phyloP scores from a whole-genome alignment of 345 rosid genomes.

The sweet orange (Citrus sinensis) region DNA sequence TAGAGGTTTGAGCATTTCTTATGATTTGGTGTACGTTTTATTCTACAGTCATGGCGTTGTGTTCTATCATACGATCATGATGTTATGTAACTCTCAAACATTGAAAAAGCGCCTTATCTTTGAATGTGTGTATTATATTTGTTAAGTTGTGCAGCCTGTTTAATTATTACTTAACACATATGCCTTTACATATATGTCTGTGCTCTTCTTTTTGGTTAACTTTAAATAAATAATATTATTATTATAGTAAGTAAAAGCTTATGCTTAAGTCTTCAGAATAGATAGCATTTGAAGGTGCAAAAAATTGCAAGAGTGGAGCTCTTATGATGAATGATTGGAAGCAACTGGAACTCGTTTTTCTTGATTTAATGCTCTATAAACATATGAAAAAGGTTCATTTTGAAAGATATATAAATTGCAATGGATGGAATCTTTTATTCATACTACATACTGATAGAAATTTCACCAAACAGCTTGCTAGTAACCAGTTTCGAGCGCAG shows the following conservation, averaged over 20 bases:
- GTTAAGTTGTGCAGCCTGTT: neutral
- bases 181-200: too few species aligned
- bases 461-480: neutral
- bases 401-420: neutral
- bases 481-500: neutral
- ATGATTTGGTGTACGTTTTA: neutral
- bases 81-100: neutral
- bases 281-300: neutral
- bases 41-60: neutral
- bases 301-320: neutral
- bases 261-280: neutral
- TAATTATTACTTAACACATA: neutral
- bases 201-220: neutral
- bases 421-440: neutral
- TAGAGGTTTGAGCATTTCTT: neutral
- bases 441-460: neutral
- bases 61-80: neutral
- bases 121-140: neutral
- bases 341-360: neutral
- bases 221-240: neutral
- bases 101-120: neutral
- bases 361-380: neutral
- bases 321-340: neutral
- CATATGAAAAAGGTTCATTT: neutral
- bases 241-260: neutral